Base-by-base conservation (phyloP, 495 filamentous ascomycete species). In the Penicillium atrosanguineum region DNA sequence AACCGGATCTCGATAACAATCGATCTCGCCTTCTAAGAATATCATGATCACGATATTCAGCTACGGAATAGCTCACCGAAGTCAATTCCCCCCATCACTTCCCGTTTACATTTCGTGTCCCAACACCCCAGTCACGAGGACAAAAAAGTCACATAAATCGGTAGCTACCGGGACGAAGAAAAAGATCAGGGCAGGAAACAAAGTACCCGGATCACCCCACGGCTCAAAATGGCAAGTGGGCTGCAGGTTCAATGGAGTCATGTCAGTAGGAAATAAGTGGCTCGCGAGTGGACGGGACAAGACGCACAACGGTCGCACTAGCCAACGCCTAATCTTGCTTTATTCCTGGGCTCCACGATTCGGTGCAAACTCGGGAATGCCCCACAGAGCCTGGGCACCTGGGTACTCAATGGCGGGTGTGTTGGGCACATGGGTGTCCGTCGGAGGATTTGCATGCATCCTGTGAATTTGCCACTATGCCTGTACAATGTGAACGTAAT, bases 201-300 rank as follows among this genome's bases (percentile, higher is more conserved):
- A 18, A 56, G n/a, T 45, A 58, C 57, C 64, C 64, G 58, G 50
- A 52, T 67, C 58, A 67, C 61, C 55, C 61, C 61, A 67, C 58
- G 50, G 15, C 56, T 37, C 5, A 29, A 56, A 47, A 18, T 15
- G 51, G 51, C 47, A 60, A 48, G 20, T 26, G 44, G 31, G 20
- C 28, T 6, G 38, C 38, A 26, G 38, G 43, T 4, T 14, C 19
- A 16, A 29, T 39, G 14, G 25, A n/a, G 15, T 42, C 19, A 9
- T n/a, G 26, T 48, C 52, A 57, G 49, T 46, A 34, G 50, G 47
- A 50, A 57, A 57, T 57, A 28, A 6, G 25, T 38, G 48, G 3
- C 1, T 43, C 36, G 16, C 19, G 28, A 58, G 34, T 60, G 60
- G 59, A 20, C 43, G 25, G 44, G 9, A 36, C 8, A 18, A 2